Base-by-base conservation (phyloP, 2,329 filamentous ascomycete genomes). In the Colletotrichum sp. region DNA sequence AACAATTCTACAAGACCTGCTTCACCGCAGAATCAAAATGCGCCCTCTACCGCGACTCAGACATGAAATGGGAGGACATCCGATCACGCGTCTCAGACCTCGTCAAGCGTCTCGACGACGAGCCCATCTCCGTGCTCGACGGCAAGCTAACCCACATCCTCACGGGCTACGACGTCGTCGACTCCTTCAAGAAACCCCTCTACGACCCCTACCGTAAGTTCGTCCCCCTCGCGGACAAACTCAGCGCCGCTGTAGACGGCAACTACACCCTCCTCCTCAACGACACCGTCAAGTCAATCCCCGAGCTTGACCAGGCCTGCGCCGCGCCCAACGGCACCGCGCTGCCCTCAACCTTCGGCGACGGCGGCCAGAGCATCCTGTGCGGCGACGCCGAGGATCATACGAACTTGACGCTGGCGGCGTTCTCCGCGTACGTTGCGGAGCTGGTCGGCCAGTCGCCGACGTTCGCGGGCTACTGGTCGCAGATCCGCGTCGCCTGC, bases 401-500 rank as follows among this genome's bases (percentile, higher is more conserved):
- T 32, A 74, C 76, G 6, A 72, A 73, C 70, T 77, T 78, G 52
- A 78, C 71, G 18, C 12, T 80, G 15, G 8, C 74, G 3, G 83
- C 81, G 60, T 84, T 84, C 79, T 44, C 65, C n/a, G 74, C 76
- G 3, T 85, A 86, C 75, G 72, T 86, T 10, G 30, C 68, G 8
- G 60, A 73, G 16, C 80, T 86, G 24, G 65, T 78, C 8, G 39
- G 66, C 9, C 78, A 81, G 59, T 85, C 85, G 1, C 76, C 79
- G 6, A 78, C 83, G 21, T 80, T 85, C 13, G 86, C 83, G 21
- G 76, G 81, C 1, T 49, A 55, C 52, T 86, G 85, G 86, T 74
- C 84, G 16, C 62, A n/a, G 6, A 79, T 87, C 62, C 85, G 85
- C 2, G 77, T 88, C 9, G 74, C 79, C 8, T 90, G 88, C 81